Evolutionary conservation across 2,329 filamentous ascomycete genomes (phyloP), one percentile per base, ranked within the genome.

Genomic region (Botrytis medusae): DNA sequence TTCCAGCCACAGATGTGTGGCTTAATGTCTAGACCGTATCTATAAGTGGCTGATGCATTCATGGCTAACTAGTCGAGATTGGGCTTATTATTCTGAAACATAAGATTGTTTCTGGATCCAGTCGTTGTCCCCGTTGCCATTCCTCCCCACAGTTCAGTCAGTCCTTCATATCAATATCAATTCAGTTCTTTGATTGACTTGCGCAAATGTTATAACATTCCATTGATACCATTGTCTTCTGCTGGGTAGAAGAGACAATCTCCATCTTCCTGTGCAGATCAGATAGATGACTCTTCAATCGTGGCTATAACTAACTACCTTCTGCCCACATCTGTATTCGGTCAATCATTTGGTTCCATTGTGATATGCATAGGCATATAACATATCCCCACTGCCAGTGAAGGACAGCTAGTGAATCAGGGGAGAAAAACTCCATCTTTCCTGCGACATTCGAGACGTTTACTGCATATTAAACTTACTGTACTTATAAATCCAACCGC

Each of bases 391-490:
- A 57, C 46, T 67, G 46, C 46, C 61, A 51, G 34, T 67, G 68
- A 70, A 70, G 51, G 51, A 70, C 70, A 57, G 42, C 70, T 72
- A 67, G 67, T 59, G 37, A 71, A 54, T 51, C 46, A 44, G 59
- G 57, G 62, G 60, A 44, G 46, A 29, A 34, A 57, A 42, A 72
- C 70, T 72, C 69, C 69, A 44, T 72, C 42, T 54, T 71, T 61
- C 69, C 34, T 46, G 61, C 70, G 70, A 57, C 46, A 67, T 67
- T 42, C 46, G 29, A 44, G 63, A 65, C 29, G 46, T 68, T 54
- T 68, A 57, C 69, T 72, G 60, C 69, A 72, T 72, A 57, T 72
- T 65, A 67, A 67, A 67, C 18, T 54, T 72, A 44, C 54, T 60
- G 51, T 22, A 72, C 25, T 54, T 57, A n/a, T 57, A 71, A 61